A percentile compares a stretch with the other conserved stretches of the same genome.
These are phyloP conservation scores for Phytophthora pistaciae DNA, from an alignment of 352 stramenopile species.

Conservation along the genomic window DNA sequence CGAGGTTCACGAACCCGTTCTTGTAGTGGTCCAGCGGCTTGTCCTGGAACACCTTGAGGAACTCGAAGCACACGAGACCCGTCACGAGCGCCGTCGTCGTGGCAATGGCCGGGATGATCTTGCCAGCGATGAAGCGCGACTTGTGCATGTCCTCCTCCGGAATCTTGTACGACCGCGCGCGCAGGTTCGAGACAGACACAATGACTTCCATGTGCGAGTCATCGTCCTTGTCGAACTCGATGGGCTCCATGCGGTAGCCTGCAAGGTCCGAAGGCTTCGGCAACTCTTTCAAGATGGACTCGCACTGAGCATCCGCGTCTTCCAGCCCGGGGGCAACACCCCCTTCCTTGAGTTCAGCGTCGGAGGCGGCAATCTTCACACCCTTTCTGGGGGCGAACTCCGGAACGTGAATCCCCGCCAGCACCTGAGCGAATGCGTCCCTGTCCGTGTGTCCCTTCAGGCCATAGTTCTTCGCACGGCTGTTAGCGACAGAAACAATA, in stretches of 20 bases:
- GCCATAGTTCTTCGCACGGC: slow-evolving; percentile 96
- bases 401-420: slow-evolving; percentile 92
- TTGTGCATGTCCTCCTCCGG: slow-evolving; percentile 97
- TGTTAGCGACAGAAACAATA: slow-evolving; percentile 95
- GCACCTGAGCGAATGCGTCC: slow-evolving; percentile 69
- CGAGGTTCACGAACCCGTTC: slow-evolving; percentile 99
- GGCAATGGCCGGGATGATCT: slow-evolving; percentile 99
- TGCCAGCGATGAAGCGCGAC: slow-evolving; percentile 99
- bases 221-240: slow-evolving; percentile 99
- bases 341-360: slow-evolving; percentile 96
- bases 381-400: slow-evolving; percentile 95
- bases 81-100: slow-evolving; percentile 99
- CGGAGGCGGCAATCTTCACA: slow-evolving; percentile 98
- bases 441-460: slow-evolving; percentile 79
- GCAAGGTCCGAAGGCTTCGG: slow-evolving; percentile 84
- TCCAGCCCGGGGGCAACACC: slow-evolving; percentile 46
- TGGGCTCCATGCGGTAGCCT: slow-evolving; percentile 92
- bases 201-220: slow-evolving; percentile 99
- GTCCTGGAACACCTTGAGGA: slow-evolving; percentile 95
- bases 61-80: slow-evolving; percentile 98
- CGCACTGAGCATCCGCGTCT: slow-evolving; percentile 79
- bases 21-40: slow-evolving; percentile 97
- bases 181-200: slow-evolving; percentile 97
- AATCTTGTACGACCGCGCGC: slow-evolving; percentile 99
- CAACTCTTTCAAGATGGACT: slow-evolving; percentile 85